A percentile compares a stretch with the other conserved stretches of the same genome.
phyloP scores from a whole-genome alignment of 2,329 filamentous ascomycete genomes.

The Davidsoniella neocaledoniae region DNA sequence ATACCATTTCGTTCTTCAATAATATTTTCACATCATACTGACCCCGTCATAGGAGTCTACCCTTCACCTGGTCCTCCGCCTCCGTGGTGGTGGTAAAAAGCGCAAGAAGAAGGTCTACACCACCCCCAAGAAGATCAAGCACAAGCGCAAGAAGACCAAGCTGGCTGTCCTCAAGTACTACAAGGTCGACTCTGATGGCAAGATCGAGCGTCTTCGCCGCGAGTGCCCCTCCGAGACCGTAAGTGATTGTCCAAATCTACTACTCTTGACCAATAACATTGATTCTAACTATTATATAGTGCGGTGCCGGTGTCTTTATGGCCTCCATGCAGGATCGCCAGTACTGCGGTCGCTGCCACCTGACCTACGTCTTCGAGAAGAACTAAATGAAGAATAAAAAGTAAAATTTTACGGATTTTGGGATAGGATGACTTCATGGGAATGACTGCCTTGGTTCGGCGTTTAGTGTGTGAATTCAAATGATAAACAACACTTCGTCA shows the following conservation, averaged over 20 bases:
- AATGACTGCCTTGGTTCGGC: constrained; percentile 13
- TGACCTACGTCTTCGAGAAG: constrained; percentile 60
- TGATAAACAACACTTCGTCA: constrained; percentile 12
- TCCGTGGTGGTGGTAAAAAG: constrained; percentile 99
- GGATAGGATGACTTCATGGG: constrained; percentile 14
- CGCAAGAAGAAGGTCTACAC: constrained; percentile 99
- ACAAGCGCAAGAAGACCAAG: constrained; percentile 99
- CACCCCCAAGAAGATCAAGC: constrained; percentile 99
- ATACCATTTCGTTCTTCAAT: neutral
- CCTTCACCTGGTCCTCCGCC: constrained; percentile 92
- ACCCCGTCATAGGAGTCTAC: constrained; percentile 38
- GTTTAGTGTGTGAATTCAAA: constrained; percentile 13
- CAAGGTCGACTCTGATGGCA: constrained; percentile 99
- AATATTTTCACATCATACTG: neutral
- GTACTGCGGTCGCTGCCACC: constrained; percentile 70
- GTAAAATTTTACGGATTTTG: constrained; percentile 12
- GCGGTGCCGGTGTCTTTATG: constrained; percentile 99
- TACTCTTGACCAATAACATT: constrained; percentile 19
- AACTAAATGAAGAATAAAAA: constrained; percentile 25
- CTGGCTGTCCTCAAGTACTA: constrained; percentile 99
- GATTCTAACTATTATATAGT: constrained; percentile 33
- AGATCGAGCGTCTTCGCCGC: constrained; percentile 97
- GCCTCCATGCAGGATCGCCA: constrained; percentile 99
- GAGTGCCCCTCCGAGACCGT: constrained; percentile 90
- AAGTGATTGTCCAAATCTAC: constrained; percentile 24